These are phyloP conservation scores for Lolium multiflorum DNA, from an alignment of 176 grass and related monocot species.

Conservation along the genomic window DNA sequence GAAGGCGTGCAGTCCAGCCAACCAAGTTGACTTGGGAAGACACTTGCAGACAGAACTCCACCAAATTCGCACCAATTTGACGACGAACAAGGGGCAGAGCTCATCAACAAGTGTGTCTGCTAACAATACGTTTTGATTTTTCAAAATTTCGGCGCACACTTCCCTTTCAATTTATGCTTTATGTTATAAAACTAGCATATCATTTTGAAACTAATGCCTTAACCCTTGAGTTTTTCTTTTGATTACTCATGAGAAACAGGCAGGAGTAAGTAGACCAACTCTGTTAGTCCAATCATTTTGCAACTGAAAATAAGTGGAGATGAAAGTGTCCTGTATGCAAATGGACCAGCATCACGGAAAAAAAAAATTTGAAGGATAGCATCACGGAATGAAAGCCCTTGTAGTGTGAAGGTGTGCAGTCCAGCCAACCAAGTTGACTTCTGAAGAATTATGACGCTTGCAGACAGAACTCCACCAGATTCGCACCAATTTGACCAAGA, in stretches of 20 bases:
- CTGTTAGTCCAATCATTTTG: not conserved
- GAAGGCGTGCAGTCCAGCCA: slow-evolving; percentile 3
- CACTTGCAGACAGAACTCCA: not conserved
- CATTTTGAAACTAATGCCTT: not conserved
- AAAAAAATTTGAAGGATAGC: too few relatives aligned
- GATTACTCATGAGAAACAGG: not conserved
- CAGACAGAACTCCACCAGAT: not conserved
- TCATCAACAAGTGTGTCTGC: not conserved
- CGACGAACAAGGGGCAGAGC: not conserved
- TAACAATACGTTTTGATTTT: not conserved
- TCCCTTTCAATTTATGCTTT: not conserved
- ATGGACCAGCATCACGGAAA: not conserved
- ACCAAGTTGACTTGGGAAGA: slow-evolving; percentile 25
- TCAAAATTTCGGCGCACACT: not conserved
- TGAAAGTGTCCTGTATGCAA: not conserved
- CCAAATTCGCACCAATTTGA: not conserved
- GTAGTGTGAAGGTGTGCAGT: slow-evolving; percentile 6
- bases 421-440: slow-evolving; percentile 23
- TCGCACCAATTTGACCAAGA: slow-evolving; percentile 22
- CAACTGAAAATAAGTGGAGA: not conserved
- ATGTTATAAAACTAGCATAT: not conserved
- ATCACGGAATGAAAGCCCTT: not conserved
- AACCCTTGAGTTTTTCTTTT: not conserved
- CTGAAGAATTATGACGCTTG: not conserved
- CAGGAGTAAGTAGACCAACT: not conserved